Percentiles rank a stretch among this genome's conserved stretches.
These are phyloP conservation scores for Rhinocladiella similis DNA, from an alignment of 2,329 filamentous ascomycete species.

Conservation along the genomic window DNA sequence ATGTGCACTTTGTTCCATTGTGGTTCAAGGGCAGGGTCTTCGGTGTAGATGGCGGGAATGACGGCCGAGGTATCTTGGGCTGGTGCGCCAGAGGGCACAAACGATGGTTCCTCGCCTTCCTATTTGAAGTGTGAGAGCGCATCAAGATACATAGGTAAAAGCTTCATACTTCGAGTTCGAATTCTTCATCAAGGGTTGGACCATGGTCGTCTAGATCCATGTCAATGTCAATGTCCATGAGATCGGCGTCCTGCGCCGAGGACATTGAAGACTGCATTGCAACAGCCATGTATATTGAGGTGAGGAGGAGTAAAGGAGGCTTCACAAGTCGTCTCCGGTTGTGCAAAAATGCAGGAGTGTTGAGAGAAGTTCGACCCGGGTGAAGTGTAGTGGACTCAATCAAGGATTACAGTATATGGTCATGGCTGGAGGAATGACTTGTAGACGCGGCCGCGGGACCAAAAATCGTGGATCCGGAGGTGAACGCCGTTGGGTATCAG, in stretches of 20 bases:
- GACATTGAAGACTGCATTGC: constrained; percentile 21
- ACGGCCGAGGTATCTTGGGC: constrained; percentile 16
- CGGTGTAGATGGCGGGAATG: constrained; percentile 30
- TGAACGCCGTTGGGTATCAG: background rate
- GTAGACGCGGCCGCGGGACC: background rate
- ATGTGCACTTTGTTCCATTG: constrained; percentile 71
- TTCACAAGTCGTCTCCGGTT: background rate
- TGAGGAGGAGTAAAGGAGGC: background rate
- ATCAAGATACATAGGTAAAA: background rate
- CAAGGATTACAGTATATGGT: background rate
- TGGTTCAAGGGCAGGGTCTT: constrained; percentile 28
- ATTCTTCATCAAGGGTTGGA: constrained; percentile 25
- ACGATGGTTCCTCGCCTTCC: constrained; percentile 31
- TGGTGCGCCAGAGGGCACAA: constrained; percentile 21
- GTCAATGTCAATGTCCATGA: constrained; percentile 32
- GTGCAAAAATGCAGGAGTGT: background rate
- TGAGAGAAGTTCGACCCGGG: background rate
- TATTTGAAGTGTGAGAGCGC: constrained; percentile 20
- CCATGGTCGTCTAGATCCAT: constrained; percentile 29
- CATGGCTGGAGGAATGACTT: background rate
- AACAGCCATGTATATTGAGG: constrained; percentile 22
- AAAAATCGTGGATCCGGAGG: background rate
- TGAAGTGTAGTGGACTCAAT: background rate
- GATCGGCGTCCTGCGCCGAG: constrained; percentile 24
- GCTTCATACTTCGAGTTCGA: constrained; percentile 29